These are phyloP conservation scores for Stemphylium lycopersici DNA, from an alignment of 2,329 filamentous ascomycete genomes.

Conservation along the genomic window DNA sequence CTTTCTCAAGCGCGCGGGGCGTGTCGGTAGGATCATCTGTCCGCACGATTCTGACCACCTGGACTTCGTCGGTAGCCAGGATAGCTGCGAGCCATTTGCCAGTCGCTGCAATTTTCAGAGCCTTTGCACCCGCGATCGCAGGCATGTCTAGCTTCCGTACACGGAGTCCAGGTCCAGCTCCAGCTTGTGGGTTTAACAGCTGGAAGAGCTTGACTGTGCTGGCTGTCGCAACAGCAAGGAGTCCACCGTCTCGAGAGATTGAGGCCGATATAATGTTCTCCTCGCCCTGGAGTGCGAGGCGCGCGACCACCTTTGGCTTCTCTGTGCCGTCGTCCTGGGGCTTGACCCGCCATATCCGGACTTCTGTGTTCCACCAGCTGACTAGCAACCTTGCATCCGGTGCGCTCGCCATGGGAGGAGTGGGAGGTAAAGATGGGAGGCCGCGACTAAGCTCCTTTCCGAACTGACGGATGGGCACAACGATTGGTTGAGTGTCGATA, in stretches of 20 bases:
- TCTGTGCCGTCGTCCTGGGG: slow-evolving; percentile 55
- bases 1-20: slow-evolving; percentile 46
- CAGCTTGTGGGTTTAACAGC: slow-evolving; percentile 61
- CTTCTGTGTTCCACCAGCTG: slow-evolving; percentile 90
- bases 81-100: slow-evolving; percentile 70
- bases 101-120: slow-evolving; percentile 72
- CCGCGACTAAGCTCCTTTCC: slow-evolving; percentile 81
- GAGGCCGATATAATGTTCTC: slow-evolving; percentile 80
- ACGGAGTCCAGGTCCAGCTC: slow-evolving; percentile 65
- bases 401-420: slow-evolving; percentile 74
- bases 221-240: slow-evolving; percentile 78
- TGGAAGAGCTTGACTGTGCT: slow-evolving; percentile 79
- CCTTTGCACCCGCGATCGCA: slow-evolving; percentile 68
- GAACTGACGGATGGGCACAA: slow-evolving; percentile 79
- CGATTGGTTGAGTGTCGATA: slow-evolving; percentile 81
- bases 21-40: slow-evolving; percentile 49
- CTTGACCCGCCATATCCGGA: slow-evolving; percentile 78
- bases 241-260: slow-evolving; percentile 72
- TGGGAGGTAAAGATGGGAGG: slow-evolving; percentile 83
- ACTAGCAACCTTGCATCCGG: slow-evolving; percentile 75
- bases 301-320: slow-evolving; percentile 50
- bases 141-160: slow-evolving; percentile 74
- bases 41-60: slow-evolving; percentile 55
- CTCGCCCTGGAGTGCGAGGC: slow-evolving; percentile 62
- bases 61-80: slow-evolving; percentile 53